These are phyloP conservation scores for Cichorium intybus DNA, from an alignment of 140 eudicot genomes.

Conservation along the genomic window DNA sequence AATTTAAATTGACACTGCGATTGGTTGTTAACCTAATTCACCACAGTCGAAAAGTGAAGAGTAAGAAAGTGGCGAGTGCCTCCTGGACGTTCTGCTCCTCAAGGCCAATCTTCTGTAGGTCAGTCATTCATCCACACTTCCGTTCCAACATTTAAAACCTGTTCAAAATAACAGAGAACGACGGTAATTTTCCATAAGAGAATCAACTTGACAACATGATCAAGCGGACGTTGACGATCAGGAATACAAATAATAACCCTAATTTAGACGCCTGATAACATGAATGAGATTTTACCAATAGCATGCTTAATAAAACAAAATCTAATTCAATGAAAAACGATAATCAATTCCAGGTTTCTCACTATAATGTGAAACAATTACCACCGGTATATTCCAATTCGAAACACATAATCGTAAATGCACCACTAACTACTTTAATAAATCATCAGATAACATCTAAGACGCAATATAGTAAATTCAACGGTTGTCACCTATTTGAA, in stretches of 20 bases:
- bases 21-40: slow-evolving; percentile 6
- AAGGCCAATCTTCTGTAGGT: slow-evolving; percentile 26
- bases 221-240: not conserved
- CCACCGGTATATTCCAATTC: slow-evolving; percentile 7
- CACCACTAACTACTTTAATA: not conserved
- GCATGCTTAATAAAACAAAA: not conserved
- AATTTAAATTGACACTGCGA: not conserved
- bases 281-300: not conserved
- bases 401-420: slow-evolving; percentile 1
- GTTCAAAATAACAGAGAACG: not conserved
- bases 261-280: not conserved
- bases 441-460: not conserved
- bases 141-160: slow-evolving; percentile 10
- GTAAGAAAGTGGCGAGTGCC: slow-evolving; percentile 27
- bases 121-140: slow-evolving; percentile 51
- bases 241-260: slow-evolving; percentile 1
- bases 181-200: not conserved
- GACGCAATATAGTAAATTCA: not conserved
- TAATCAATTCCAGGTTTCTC: not conserved
- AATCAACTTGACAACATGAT: not conserved
- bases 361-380: not conserved
- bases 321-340: not conserved
- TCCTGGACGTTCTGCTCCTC: slow-evolving; percentile 47
- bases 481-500: not conserved
- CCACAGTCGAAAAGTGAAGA: not conserved